These are phyloP conservation scores for Globisporangium cederbergense DNA, from an alignment of 352 stramenopile genomes.

Conservation along the genomic window DNA sequence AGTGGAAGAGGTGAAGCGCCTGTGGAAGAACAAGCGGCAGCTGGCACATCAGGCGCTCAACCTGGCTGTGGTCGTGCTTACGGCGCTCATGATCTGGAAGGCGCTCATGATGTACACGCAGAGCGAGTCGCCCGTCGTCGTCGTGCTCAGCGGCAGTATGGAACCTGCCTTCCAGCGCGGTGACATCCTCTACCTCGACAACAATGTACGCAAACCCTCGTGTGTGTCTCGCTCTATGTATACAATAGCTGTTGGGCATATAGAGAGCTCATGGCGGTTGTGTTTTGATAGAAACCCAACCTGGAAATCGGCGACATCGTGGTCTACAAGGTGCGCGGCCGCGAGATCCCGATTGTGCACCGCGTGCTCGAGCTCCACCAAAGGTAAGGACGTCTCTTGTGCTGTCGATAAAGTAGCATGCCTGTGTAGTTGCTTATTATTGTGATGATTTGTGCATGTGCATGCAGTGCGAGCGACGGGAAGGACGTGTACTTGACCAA, in stretches of 20 bases:
- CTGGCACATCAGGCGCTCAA: constrained; percentile 97
- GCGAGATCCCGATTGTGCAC: constrained; percentile 99
- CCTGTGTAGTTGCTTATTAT: not conserved
- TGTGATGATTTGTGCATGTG: constrained; percentile 7
- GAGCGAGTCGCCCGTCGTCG: constrained; percentile 97
- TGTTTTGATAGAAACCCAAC: constrained; percentile 49
- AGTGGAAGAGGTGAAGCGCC: constrained; percentile 95
- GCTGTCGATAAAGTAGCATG: not conserved
- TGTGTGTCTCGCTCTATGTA: constrained; percentile 16
- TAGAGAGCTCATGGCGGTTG: not conserved
- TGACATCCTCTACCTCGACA: constrained; percentile 98
- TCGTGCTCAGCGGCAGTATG: constrained; percentile 98
- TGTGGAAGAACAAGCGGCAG: constrained; percentile 98
- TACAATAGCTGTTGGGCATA: constrained; percentile 23
- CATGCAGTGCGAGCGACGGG: constrained; percentile 62
- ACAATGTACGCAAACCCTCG: constrained; percentile 57
- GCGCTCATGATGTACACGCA: constrained; percentile 96
- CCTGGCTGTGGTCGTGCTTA: constrained; percentile 98
- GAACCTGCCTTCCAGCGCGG: constrained; percentile 98
- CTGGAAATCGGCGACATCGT: constrained; percentile 90
- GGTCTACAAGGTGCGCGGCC: constrained; percentile 97
- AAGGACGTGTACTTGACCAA: constrained; percentile 97
- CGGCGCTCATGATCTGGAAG: constrained; percentile 99
- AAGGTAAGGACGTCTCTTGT: constrained; percentile 34
- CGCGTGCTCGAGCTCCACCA: constrained; percentile 97